Conservation (phyloP, 225 moss, liverwort and hornwort species). For the Climacium dendroides region DNA sequence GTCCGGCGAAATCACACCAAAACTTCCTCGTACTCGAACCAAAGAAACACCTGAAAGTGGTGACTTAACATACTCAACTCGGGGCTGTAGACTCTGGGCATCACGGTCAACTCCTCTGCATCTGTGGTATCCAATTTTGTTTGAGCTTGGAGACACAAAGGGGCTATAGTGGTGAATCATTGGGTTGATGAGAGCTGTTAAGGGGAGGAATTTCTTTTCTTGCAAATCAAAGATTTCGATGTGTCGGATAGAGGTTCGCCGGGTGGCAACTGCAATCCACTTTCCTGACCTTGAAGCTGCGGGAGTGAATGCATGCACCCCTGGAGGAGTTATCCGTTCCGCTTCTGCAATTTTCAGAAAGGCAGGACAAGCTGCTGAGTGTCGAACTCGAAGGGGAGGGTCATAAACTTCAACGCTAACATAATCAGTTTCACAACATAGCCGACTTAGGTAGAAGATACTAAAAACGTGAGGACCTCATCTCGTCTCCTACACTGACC, state of each 20-base stretch:
- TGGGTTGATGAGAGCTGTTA: constrained; percentile 52
- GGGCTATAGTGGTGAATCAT: constrained; percentile 64
- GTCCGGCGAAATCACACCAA: constrained; percentile 60
- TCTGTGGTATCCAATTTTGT: constrained; percentile 61
- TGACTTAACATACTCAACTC: constrained; percentile 40
- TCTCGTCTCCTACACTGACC: background rate
- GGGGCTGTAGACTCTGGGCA: constrained; percentile 7
- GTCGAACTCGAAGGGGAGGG: background rate
- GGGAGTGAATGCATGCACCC: constrained; percentile 74
- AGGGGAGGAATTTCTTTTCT: constrained; percentile 29
- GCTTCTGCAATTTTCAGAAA: constrained; percentile 7
- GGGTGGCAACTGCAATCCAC: constrained; percentile 83
- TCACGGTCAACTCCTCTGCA: constrained; percentile 42
- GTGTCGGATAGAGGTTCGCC: constrained; percentile 53
- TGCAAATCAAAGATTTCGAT: constrained; percentile 60
- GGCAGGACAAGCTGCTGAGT: background rate
- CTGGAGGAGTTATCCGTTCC: constrained; percentile 73
- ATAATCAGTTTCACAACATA: background rate
- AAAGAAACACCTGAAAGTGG: constrained; percentile 34
- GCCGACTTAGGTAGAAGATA: background rate
- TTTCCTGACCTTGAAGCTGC: constrained; percentile 55
- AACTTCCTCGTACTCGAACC: constrained; percentile 48
- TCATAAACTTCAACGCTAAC: background rate
- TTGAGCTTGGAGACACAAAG: constrained; percentile 53
- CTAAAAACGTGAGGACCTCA: background rate